These are phyloP conservation scores for Globisporangium acanthophoron DNA, from an alignment of 352 stramenopile species.

Conservation along the genomic window DNA sequence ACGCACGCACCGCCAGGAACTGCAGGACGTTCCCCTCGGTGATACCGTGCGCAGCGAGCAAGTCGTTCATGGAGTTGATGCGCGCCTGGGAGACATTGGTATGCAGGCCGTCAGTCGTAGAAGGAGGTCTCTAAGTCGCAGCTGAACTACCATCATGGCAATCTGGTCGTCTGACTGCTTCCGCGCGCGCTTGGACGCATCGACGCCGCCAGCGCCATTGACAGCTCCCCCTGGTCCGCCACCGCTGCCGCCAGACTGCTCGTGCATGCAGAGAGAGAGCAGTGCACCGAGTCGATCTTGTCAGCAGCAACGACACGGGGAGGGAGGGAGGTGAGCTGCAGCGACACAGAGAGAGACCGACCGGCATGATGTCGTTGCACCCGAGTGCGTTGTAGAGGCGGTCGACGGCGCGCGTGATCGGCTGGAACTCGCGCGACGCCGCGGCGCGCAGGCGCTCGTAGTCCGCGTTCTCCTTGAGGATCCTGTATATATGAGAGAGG, in stretches of 20 bases:
- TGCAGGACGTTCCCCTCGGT: slow-evolving; percentile 82
- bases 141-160: slow-evolving; percentile 68
- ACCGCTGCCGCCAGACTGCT: slow-evolving; percentile 8
- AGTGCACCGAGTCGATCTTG: background rate
- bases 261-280: no score
- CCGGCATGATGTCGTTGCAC: slow-evolving; percentile 77
- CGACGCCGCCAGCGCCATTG: slow-evolving; percentile 23
- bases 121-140: no score
- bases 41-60: slow-evolving; percentile 68
- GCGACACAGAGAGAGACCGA: slow-evolving; percentile 12
- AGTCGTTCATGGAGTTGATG: slow-evolving; percentile 84
- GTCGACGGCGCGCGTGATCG: slow-evolving; percentile 63
- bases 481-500: slow-evolving; percentile 37
- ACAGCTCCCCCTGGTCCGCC: slow-evolving; percentile 13
- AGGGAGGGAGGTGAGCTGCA: no score
- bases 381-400: slow-evolving; percentile 71
- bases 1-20: slow-evolving; percentile 48
- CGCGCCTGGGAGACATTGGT: no score
- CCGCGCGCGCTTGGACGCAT: slow-evolving; percentile 33
- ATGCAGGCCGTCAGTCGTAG: no score
- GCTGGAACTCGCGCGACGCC: slow-evolving; percentile 63
- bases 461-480: slow-evolving; percentile 71
- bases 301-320: no score
- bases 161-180: slow-evolving; percentile 78
- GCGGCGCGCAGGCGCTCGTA: slow-evolving; percentile 58